These are phyloP conservation scores for Elongisporangium senticosum DNA, from an alignment of 352 stramenopile genomes.

Conservation along the genomic window DNA sequence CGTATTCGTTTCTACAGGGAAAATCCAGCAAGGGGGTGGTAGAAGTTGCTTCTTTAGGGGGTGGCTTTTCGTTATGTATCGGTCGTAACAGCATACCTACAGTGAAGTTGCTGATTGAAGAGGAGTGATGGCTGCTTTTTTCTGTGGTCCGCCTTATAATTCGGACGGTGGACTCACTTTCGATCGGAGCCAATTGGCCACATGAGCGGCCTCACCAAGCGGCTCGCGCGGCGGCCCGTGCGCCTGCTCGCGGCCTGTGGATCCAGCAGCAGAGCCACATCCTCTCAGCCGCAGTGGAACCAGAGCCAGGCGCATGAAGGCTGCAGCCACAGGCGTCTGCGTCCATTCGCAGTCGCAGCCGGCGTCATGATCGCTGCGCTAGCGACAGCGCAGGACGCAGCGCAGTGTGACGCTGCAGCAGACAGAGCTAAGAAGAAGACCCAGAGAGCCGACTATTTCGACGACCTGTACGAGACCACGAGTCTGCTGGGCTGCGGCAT, in stretches of 20 bases:
- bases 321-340: not conserved
- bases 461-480: slow-evolving; percentile 58
- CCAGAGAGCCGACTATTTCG: slow-evolving; percentile 31
- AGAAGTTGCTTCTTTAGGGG: not conserved
- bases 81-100: not conserved
- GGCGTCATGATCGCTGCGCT: not conserved
- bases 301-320: not conserved
- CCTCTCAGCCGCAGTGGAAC: not conserved
- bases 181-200: not conserved
- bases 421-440: not conserved
- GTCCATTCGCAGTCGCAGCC: not conserved
- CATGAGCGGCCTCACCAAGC: not conserved
- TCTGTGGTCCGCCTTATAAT: not conserved
- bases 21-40: not conserved
- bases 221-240: not conserved
- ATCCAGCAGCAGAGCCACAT: not conserved
- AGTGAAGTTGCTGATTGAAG: not conserved
- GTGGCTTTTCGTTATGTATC: not conserved
- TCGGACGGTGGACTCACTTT: not conserved
- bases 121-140: not conserved
- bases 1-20: slow-evolving; percentile 8
- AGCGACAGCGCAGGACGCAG: not conserved
- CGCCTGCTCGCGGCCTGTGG: not conserved
- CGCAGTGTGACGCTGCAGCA: slow-evolving; percentile 13
- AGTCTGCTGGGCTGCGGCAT: slow-evolving; percentile 58